A percentile compares a stretch with the other conserved stretches of the same genome.
These are phyloP conservation scores for Bryopsis sp. DNA, from an alignment of 139 green algal genomes.

Conservation along the genomic window DNA sequence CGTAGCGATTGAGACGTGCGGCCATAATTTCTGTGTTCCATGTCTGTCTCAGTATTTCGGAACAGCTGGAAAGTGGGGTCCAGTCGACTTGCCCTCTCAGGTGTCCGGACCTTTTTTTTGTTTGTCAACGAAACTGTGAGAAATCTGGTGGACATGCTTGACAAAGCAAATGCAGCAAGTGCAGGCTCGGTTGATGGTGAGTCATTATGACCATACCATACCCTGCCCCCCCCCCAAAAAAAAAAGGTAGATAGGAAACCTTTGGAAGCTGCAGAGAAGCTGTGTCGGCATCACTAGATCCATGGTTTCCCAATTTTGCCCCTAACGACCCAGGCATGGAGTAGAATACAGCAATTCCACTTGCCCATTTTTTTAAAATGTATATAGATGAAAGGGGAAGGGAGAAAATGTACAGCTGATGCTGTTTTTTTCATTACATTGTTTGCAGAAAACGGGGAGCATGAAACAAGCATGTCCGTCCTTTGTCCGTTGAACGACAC, in stretches of 20 bases:
- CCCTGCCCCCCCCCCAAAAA: neutral
- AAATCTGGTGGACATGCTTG: constrained; percentile 33
- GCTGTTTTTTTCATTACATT: no score
- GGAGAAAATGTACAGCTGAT: no score
- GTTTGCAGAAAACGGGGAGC: neutral
- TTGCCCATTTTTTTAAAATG: no score
- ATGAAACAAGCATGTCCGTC: constrained; percentile 27
- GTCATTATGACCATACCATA: neutral
- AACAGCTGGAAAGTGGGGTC: constrained; percentile 33
- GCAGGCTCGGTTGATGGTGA: neutral
- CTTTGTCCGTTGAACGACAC: constrained; percentile 50
- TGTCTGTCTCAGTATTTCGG: constrained; percentile 57
- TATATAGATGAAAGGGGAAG: no score
- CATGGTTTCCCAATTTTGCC: no score
- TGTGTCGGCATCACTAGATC: no score
- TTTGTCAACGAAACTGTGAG: constrained; percentile 50
- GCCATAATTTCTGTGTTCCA: constrained; percentile 56
- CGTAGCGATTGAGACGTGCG: constrained; percentile 55
- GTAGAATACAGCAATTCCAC: no score
- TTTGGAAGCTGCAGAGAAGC: neutral
- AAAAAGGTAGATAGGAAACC: neutral
- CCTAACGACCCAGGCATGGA: no score
- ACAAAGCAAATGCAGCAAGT: neutral
- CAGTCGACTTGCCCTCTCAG: constrained; percentile 36
- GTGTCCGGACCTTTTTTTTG: constrained; percentile 36